phyloP scores from a whole-genome alignment of 1,284 basidiomycete species.

The Peniophora sp. region DNA sequence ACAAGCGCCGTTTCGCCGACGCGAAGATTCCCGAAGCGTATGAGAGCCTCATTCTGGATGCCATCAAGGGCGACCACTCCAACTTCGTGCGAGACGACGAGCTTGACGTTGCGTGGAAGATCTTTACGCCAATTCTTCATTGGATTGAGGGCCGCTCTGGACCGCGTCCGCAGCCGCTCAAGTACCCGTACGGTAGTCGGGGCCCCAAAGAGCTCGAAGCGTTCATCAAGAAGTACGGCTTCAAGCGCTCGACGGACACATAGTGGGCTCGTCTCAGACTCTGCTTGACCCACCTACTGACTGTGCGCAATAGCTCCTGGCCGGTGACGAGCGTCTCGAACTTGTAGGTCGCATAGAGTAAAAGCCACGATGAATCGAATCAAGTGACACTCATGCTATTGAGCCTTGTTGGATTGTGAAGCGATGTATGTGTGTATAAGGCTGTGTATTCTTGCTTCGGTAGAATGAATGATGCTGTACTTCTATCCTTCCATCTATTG shows the following conservation, averaged over 20 bases:
- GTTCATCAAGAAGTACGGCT: conserved; percentile 76
- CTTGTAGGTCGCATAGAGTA: conserved; percentile 8
- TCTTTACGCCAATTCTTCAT: conserved; percentile 91
- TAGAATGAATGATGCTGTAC: too few species aligned
- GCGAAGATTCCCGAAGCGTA: conserved; percentile 91
- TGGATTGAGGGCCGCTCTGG: conserved; percentile 82
- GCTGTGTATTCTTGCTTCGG: too few species aligned
- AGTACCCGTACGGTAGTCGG: conserved; percentile 88
- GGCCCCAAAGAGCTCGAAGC: conserved; percentile 80
- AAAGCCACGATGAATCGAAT: too few species aligned
- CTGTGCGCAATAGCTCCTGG: conserved; percentile 19
- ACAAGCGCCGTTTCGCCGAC: conserved; percentile 89
- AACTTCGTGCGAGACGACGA: conserved; percentile 96
- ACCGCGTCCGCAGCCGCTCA: conserved; percentile 57
- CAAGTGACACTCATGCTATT: too few species aligned
- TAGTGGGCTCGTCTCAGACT: conserved; percentile 53
- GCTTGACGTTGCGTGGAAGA: conserved; percentile 95
- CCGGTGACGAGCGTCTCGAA: conserved; percentile 22
- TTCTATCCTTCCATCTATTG: too few species aligned
- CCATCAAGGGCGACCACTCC: conserved; percentile 82
- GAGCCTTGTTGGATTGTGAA: too few species aligned
- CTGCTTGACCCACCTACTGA: background rate
- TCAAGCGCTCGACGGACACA: conserved; percentile 55
- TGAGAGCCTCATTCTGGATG: conserved; percentile 86
- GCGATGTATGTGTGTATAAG: too few species aligned